Percentiles rank a stretch among this genome's conserved stretches.
These are phyloP conservation scores for Fraxinus dipetala DNA, from an alignment of 305 asterid species.

Conservation along the genomic window DNA sequence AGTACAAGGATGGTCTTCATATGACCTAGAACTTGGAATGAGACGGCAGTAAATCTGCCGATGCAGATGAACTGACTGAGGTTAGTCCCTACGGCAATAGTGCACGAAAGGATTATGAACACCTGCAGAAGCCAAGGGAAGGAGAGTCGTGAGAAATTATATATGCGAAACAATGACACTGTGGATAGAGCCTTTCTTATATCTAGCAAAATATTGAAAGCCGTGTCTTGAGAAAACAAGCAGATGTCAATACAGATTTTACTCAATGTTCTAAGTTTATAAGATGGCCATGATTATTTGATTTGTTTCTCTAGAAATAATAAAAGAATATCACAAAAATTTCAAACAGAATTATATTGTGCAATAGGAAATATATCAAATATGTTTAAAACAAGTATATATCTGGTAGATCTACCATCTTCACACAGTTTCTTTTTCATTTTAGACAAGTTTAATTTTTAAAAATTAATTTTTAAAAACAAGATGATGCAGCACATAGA, in stretches of 20 bases:
- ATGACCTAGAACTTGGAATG: conserved; percentile 86
- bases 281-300: neutral
- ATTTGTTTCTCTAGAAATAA: neutral
- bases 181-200: neutral
- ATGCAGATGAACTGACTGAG: conserved; percentile 91
- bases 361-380: neutral
- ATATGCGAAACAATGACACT: neutral
- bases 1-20: conserved; percentile 81
- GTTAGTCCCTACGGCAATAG: conserved; percentile 79
- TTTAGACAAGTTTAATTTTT: neutral
- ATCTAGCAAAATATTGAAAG: neutral
- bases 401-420: neutral
- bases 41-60: conserved; percentile 87
- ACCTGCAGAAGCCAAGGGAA: conserved; percentile 37
- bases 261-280: neutral
- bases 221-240: neutral
- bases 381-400: neutral
- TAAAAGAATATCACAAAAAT: neutral
- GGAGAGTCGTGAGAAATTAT: neutral
- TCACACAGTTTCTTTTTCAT: neutral
- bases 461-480: neutral
- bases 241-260: neutral
- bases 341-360: neutral
- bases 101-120: conserved; percentile 58
- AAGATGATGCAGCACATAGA: neutral